Evolutionary conservation across 2,329 filamentous ascomycete genomes (phyloP), one percentile per base, ranked within the genome.

Genomic region (Eutypa lata): DNA sequence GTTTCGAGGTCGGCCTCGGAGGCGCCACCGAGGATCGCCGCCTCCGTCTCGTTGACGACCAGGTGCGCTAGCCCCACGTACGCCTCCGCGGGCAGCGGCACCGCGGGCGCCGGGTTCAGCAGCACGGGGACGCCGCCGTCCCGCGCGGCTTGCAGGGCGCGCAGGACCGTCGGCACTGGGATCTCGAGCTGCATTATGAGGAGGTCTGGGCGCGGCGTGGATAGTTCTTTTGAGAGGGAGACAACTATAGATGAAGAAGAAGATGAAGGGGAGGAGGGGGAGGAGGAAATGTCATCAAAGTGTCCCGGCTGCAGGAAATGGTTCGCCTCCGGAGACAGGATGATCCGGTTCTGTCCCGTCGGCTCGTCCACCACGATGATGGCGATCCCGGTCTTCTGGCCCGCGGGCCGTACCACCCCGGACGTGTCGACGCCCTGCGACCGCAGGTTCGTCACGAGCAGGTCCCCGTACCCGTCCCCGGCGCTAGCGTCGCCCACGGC

Each of bases 11-110:
- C 76, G 0, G 68, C 71, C 59, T 81, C 77, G 26, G 26, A 31
- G 26, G 26, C 5, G 2, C 81, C 83, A 0, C 83, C 85, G 51
- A 96, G 79, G 48, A 92, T 81, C 8, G 86, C 81, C 2, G 91
- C 90, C 74, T 97, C 92, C 1, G 88, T 94, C 75, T 97, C 92
- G 66, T 97, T 97, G 63, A 97, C 82, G 48, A 97, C 83, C 43
- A 97, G 77, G 63, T 96, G 90, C 42, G 85, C 84, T 31, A 97
- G 79, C 1, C 81, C 82, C 7, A 68, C 62, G 66, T 89, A 94
- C 8, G 83, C 84, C 26, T 82, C 77, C 0, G 76, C 76, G 1
- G 90, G 91, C 3, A 96, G 72, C 8, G 74, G 70, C 44, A 86
- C 79, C 3, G 91, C 91, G 4, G 89, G 88, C 3, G 92, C 92